Evolutionary conservation across 2,329 filamentous ascomycete genomes (phyloP).

Genomic region (Curvularia sp.): DNA sequence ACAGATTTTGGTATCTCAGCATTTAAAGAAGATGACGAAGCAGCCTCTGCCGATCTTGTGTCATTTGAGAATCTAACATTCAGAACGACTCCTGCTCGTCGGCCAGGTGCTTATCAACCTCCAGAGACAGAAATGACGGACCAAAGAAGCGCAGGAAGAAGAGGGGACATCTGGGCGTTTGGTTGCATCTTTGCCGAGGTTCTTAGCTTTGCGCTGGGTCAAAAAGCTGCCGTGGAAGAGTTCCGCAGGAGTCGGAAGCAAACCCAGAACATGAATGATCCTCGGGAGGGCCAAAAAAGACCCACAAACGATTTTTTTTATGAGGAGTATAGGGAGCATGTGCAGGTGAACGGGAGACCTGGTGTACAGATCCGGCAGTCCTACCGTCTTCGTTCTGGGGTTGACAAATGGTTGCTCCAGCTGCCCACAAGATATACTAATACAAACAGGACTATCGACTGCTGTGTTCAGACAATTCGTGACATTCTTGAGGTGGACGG

Average conservation of each 20-base stretch:
- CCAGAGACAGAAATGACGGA: neutral
- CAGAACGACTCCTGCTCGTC: neutral
- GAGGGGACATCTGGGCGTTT: neutral
- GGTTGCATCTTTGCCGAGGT: neutral
- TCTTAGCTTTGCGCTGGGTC: neutral
- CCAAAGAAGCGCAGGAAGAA: neutral
- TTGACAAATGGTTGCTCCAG: too few species aligned
- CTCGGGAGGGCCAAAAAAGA: too few species aligned
- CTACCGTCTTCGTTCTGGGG: too few species aligned
- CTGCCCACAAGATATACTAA: too few species aligned
- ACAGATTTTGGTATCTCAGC: neutral
- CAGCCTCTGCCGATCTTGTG: too few species aligned
- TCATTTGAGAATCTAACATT: neutral
- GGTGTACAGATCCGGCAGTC: too few species aligned
- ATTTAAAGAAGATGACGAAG: neutral
- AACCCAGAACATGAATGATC: neutral
- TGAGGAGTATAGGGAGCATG: too few species aligned
- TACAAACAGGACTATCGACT: too few species aligned
- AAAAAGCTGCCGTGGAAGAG: neutral
- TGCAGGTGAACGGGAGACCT: too few species aligned
- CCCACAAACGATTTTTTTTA: too few species aligned
- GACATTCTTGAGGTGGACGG: too few species aligned
- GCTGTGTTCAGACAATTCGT: too few species aligned
- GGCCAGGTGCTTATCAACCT: neutral
- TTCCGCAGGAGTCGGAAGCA: neutral